Evolutionary conservation across 2,329 filamentous ascomycete species (phyloP).

Genomic region (Colletotrichum eleusines): DNA sequence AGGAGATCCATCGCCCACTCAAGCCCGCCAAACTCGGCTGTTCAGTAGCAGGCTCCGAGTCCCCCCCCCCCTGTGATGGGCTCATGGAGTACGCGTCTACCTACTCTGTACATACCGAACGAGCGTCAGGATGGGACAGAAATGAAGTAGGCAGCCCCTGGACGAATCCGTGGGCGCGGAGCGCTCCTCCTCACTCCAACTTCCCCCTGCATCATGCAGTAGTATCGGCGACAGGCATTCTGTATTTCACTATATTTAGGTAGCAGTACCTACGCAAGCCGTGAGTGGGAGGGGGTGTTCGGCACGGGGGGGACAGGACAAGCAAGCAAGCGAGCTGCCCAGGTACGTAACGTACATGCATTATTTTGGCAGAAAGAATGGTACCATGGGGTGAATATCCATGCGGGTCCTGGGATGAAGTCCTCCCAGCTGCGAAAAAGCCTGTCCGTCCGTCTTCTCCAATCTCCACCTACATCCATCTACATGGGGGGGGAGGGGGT

Average conservation of each 20-base stretch:
- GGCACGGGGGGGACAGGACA: background rate
- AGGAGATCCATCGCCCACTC: background rate
- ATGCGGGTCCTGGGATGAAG: constrained; percentile 29
- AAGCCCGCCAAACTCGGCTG: constrained; percentile 21
- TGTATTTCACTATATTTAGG: constrained; percentile 41
- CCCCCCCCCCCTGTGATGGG: background rate
- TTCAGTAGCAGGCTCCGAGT: constrained; percentile 2
- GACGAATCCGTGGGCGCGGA: constrained; percentile 10
- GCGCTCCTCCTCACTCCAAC: constrained; percentile 17
- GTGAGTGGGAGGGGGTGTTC: background rate
- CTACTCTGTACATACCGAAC: constrained; percentile 16
- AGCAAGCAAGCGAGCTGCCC: background rate
- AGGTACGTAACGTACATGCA: background rate
- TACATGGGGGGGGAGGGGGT: background rate
- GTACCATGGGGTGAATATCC: constrained; percentile 33
- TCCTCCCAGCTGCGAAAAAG: constrained; percentile 4
- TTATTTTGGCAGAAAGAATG: background rate
- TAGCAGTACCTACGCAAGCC: background rate
- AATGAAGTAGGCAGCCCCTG: constrained; percentile 31
- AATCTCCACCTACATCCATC: constrained; percentile 34
- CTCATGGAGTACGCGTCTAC: constrained; percentile 3
- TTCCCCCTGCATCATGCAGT: constrained; percentile 41
- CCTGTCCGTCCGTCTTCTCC: constrained; percentile 10
- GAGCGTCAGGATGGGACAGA: constrained; percentile 16
- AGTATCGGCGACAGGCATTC: constrained; percentile 32